phyloP scores from a whole-genome alignment of 345 rosid genomes.

The Clausena lansium region DNA sequence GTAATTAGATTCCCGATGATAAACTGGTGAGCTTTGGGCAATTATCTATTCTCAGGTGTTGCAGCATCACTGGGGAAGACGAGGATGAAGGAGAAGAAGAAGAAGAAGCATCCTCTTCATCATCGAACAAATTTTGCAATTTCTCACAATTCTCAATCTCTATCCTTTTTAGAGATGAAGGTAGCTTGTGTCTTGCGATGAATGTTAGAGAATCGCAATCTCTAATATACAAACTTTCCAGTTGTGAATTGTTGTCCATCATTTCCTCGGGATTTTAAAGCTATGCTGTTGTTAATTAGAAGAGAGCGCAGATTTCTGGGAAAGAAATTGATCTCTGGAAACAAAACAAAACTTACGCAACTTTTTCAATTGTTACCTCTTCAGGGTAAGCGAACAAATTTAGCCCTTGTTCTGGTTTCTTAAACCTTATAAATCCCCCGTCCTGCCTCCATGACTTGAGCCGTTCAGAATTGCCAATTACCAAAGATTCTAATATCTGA shows the following conservation, averaged over 20 bases:
- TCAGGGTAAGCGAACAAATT: neutral
- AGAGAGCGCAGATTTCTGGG: neutral
- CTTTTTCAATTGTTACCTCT: neutral
- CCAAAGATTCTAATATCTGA: neutral
- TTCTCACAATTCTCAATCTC: neutral
- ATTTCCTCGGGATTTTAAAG: neutral
- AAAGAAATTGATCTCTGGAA: neutral
- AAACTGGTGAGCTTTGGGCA: neutral
- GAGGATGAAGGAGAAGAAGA: neutral
- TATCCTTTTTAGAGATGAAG: neutral
- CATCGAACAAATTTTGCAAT: neutral
- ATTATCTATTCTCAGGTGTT: accelerated
- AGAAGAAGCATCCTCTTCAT: neutral
- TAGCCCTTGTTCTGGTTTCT: neutral
- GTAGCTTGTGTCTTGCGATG: neutral
- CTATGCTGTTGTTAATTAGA: accelerated
- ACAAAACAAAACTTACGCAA: neutral
- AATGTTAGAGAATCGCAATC: neutral
- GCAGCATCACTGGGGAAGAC: neutral
- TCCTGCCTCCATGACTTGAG: neutral
- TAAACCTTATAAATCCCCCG: too few species aligned
- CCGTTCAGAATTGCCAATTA: neutral
- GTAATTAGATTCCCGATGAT: neutral
- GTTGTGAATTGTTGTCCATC: neutral
- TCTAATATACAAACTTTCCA: neutral